Evolutionary conservation across 768 basidiomycete genomes (phyloP).

Genomic region (Lactarius pseudohatsudake): DNA sequence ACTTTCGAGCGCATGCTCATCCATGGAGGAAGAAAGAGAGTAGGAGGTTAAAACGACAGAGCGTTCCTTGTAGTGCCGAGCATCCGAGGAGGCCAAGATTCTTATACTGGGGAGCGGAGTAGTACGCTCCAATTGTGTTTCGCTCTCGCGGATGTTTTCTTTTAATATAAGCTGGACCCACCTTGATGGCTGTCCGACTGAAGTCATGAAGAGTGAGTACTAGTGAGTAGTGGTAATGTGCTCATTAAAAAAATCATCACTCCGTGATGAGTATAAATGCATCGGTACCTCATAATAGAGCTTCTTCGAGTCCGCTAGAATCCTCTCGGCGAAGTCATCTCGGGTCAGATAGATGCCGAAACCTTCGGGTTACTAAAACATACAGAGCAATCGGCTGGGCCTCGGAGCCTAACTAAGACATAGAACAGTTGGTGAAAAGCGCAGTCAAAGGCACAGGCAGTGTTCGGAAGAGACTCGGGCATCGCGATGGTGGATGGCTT

Average conservation of each 20-base stretch:
- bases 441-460: constrained; percentile 18
- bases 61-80: constrained; percentile 14
- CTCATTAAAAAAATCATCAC: constrained; percentile 6
- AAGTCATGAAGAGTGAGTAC: constrained; percentile 2
- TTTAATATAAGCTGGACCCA: constrained; percentile 20
- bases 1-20: constrained; percentile 18
- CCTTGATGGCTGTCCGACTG: constrained; percentile 10
- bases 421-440: constrained; percentile 9
- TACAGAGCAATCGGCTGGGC: constrained; percentile 9
- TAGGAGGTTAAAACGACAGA: constrained; percentile 10
- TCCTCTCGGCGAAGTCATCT: constrained; percentile 14
- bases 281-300: constrained; percentile 17
- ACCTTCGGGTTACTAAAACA: neutral
- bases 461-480: constrained; percentile 13
- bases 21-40: constrained; percentile 21
- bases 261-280: constrained; percentile 18
- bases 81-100: constrained; percentile 13
- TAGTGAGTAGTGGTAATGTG: neutral
- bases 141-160: constrained; percentile 1
- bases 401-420: constrained; percentile 15
- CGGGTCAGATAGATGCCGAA: constrained; percentile 24
- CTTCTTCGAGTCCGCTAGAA: constrained; percentile 14
- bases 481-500: constrained; percentile 2
- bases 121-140: neutral
- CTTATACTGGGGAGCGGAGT: constrained; percentile 16